A percentile compares a stretch with the other conserved stretches of the same genome.
Evolutionary conservation across 768 basidiomycete genomes (phyloP).

Genomic region (Leucogyrophana mollusca): DNA sequence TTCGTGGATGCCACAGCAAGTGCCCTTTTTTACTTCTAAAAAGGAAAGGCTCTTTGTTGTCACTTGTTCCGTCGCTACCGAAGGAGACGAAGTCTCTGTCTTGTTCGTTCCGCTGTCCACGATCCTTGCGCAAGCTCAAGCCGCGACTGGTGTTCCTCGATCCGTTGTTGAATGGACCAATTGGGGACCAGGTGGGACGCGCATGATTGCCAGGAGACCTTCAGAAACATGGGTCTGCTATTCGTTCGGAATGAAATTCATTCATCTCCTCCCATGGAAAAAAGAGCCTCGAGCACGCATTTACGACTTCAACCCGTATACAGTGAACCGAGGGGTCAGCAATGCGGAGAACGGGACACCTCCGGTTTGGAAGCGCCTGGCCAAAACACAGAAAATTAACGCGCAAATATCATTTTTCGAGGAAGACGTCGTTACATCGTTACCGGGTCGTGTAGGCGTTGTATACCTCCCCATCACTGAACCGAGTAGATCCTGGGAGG

Average conservation of each 20-base stretch:
- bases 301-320: conserved; percentile 33
- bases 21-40: conserved; percentile 22
- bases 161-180: conserved; percentile 21
- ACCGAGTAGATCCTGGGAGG: conserved; percentile 17
- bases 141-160: conserved; percentile 3
- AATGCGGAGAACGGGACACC: conserved; percentile 3
- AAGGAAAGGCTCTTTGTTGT: conserved; percentile 33
- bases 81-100: conserved; percentile 6
- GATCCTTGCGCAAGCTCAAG: conserved; percentile 21
- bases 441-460: conserved; percentile 26
- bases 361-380: conserved; percentile 18
- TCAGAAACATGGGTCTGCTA: conserved; percentile 36
- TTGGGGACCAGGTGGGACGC: conserved; percentile 32
- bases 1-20: conserved; percentile 18
- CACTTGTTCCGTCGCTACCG: conserved; percentile 14
- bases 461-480: conserved; percentile 11
- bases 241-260: conserved; percentile 32
- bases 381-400: conserved; percentile 5
- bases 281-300: conserved; percentile 16
- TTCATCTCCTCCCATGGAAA: conserved; percentile 23
- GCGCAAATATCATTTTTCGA: conserved; percentile 16
- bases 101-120: conserved; percentile 32
- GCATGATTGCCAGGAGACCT: conserved; percentile 25
- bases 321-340: conserved; percentile 12
- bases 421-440: conserved; percentile 20